Evolutionary conservation across 2,329 filamentous ascomycete genomes (phyloP).

Genomic region (Chaetomiaceae sp.): DNA sequence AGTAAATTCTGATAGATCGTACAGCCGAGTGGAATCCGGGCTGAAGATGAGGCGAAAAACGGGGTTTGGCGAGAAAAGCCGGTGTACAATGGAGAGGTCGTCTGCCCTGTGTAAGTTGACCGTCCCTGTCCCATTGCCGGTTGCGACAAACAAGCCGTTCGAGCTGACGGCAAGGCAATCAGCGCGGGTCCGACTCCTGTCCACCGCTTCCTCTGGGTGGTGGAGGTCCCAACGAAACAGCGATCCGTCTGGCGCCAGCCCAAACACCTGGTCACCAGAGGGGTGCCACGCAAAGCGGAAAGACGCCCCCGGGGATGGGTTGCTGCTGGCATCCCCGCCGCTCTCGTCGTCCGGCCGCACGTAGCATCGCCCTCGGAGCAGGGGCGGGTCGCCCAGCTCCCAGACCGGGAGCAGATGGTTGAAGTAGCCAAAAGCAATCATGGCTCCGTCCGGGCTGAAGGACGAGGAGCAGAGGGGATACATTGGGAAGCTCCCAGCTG

Average conservation of each 20-base stretch:
- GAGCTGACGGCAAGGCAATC: constrained; percentile 24
- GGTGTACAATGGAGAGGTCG: no score
- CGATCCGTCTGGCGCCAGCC: constrained; percentile 31
- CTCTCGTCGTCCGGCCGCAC: neutral
- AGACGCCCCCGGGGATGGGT: constrained; percentile 24
- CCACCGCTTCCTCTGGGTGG: constrained; percentile 24
- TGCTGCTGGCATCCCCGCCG: constrained; percentile 16
- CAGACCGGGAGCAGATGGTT: constrained; percentile 31
- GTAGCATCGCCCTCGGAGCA: constrained; percentile 28
- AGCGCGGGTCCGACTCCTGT: constrained; percentile 26
- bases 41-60: constrained; percentile 21
- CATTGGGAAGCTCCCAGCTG: constrained; percentile 27
- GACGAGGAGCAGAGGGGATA: no score
- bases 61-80: constrained; percentile 27
- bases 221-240: constrained; percentile 36
- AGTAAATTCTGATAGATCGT: constrained; percentile 20
- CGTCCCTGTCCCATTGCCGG: constrained; percentile 28
- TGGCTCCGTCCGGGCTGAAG: constrained; percentile 28
- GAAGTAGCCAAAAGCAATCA: constrained; percentile 31
- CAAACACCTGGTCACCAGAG: constrained; percentile 29
- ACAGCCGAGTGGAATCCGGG: constrained; percentile 23
- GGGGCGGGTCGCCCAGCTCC: constrained; percentile 23
- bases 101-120: no score
- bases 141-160: constrained; percentile 30
- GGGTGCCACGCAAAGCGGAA: constrained; percentile 31